These are phyloP conservation scores for Cyberlindnera nakhonratchasimensis DNA, from an alignment of 805 yeast species.

Conservation along the genomic window DNA sequence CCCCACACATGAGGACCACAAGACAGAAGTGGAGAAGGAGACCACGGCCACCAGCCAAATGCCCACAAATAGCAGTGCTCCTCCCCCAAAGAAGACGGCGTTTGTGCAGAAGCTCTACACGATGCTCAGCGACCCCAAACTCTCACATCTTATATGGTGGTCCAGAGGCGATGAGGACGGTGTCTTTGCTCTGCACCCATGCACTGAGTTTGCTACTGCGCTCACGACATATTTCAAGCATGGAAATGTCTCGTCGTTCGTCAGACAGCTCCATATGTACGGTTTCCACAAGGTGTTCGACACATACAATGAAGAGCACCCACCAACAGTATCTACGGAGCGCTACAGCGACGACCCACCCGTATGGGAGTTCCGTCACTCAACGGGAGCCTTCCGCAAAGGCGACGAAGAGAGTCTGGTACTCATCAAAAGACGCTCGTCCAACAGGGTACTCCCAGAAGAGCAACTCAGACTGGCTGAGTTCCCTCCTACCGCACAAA, in stretches of 20 bases:
- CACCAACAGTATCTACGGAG: slow-evolving; percentile 4
- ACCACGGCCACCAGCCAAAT: neutral
- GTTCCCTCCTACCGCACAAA: slow-evolving; percentile 3
- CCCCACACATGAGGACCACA: neutral
- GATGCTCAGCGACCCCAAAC: slow-evolving; percentile 55
- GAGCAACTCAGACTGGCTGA: slow-evolving; percentile 17
- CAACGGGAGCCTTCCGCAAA: slow-evolving; percentile 64
- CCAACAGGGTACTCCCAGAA: slow-evolving; percentile 20
- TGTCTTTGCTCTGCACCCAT: slow-evolving; percentile 63
- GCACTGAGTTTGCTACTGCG: slow-evolving; percentile 56
- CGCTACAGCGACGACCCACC: slow-evolving; percentile 24
- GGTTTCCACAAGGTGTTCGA: slow-evolving; percentile 79
- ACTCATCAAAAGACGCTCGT: slow-evolving; percentile 60
- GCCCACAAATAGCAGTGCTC: neutral
- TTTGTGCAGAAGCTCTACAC: slow-evolving; percentile 62
- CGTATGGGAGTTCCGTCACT: slow-evolving; percentile 80
- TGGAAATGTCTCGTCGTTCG: slow-evolving; percentile 90
- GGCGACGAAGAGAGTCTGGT: slow-evolving; percentile 66
- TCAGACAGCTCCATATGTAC: slow-evolving; percentile 92
- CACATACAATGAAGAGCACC: slow-evolving; percentile 18
- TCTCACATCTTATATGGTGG: slow-evolving; percentile 64
- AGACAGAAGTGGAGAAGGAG: neutral
- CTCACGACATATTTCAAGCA: slow-evolving; percentile 83
- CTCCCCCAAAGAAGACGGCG: slow-evolving; percentile 34
- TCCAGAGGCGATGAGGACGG: slow-evolving; percentile 40